phyloP scores from a whole-genome alignment of 1,284 basidiomycete genomes.

The Fomitopsis schrenkii region DNA sequence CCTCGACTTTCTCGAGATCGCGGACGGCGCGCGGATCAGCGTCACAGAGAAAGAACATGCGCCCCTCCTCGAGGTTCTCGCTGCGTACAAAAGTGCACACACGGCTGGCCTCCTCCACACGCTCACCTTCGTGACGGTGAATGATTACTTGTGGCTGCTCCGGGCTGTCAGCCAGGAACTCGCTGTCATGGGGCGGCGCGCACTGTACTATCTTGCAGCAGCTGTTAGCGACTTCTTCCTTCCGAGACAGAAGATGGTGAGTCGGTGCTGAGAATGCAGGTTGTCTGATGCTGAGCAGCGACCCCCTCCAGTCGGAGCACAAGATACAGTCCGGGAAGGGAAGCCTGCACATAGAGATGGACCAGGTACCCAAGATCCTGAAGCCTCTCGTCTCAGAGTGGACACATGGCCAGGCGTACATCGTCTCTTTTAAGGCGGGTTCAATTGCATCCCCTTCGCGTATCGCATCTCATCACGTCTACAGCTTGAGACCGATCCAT shows the following conservation, averaged over 20 bases:
- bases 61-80: conserved; percentile 72
- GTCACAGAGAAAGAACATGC: conserved; percentile 64
- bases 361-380: conserved; percentile 96
- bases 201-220: conserved; percentile 95
- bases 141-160: conserved; percentile 94
- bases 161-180: conserved; percentile 78
- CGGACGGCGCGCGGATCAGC: conserved; percentile 48
- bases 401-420: conserved; percentile 80
- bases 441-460: background rate
- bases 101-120: conserved; percentile 73
- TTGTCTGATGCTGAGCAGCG: background rate
- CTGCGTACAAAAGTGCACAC: conserved; percentile 81
- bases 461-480: conserved; percentile 3
- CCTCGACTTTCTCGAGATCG: conserved; percentile 89
- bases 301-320: conserved; percentile 75
- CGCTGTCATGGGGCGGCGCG: conserved; percentile 61
- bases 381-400: conserved; percentile 93
- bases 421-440: conserved; percentile 93
- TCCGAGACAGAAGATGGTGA: conserved; percentile 83
- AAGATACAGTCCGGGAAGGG: conserved; percentile 98
- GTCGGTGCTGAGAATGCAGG: conserved; percentile 23
- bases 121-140: conserved; percentile 90
- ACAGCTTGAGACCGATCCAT: conserved; percentile 89
- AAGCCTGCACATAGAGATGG: conserved; percentile 93
- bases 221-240: conserved; percentile 99